phyloP scores from a whole-genome alignment of 371 early-diverging fungal genomes.

The Mucor irregularis region DNA sequence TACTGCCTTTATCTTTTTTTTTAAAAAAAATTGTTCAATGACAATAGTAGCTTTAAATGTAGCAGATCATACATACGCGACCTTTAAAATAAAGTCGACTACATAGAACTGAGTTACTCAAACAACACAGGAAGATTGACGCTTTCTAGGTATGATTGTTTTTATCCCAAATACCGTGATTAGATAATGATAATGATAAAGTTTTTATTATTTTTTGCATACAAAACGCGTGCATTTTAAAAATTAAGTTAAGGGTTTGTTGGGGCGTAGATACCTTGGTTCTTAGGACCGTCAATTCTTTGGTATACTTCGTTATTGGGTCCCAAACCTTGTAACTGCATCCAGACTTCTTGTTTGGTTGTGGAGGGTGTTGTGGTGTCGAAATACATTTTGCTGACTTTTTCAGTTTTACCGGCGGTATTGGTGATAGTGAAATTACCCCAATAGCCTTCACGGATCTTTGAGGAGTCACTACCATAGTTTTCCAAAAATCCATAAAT shows the following conservation, averaged over 20 bases:
- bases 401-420: not conserved
- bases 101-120: too few species aligned
- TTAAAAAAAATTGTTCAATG: too few species aligned
- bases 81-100: too few species aligned
- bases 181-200: too few species aligned
- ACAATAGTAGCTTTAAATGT: too few species aligned
- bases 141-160: too few species aligned
- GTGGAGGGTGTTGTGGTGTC: not conserved
- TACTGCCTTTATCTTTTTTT: too few species aligned
- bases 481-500: constrained; percentile 19
- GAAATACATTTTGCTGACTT: not conserved
- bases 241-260: not conserved
- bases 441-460: constrained; percentile 10
- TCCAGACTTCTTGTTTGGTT: not conserved
- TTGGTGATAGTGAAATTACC: constrained; percentile 13
- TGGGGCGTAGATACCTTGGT: constrained; percentile 3
- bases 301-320: constrained; percentile 2
- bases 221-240: too few species aligned
- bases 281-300: constrained; percentile 13
- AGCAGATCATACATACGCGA: too few species aligned
- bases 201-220: too few species aligned
- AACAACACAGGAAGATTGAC: too few species aligned
- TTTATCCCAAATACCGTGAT: too few species aligned
- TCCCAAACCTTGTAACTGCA: constrained; percentile 1
- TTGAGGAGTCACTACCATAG: constrained; percentile 2